A percentile compares a stretch with the other conserved stretches of the same genome.
Conservation (phyloP, 352 stramenopile species). For the Phytopythium aichiense region DNA sequence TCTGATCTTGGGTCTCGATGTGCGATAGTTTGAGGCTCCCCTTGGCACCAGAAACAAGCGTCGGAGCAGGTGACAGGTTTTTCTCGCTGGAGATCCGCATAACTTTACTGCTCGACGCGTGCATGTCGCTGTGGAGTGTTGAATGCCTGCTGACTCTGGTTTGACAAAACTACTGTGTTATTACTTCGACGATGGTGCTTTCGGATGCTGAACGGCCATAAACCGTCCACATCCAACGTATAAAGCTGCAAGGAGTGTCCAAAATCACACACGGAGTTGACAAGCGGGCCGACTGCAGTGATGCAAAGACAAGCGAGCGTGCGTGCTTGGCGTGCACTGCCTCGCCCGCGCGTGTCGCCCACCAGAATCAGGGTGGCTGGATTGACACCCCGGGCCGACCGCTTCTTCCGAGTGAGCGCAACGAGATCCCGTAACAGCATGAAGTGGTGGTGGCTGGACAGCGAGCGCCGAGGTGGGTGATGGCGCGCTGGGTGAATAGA, state of each 20-base stretch:
- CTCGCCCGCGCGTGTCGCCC: too few species aligned
- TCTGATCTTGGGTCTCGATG: not conserved
- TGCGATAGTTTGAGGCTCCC: not conserved
- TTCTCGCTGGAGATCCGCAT: not conserved
- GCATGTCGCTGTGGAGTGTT: not conserved
- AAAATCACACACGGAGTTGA: not conserved
- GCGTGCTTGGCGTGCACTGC: not conserved
- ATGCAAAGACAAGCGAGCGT: not conserved
- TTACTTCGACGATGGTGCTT: too few species aligned
- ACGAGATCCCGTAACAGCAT: not conserved
- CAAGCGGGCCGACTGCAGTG: not conserved
- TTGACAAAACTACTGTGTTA: too few species aligned
- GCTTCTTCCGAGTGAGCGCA: not conserved
- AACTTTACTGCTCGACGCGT: not conserved
- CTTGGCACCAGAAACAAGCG: conserved; percentile 2
- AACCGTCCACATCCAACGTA: not conserved
- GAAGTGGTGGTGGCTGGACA: too few species aligned
- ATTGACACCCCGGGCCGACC: not conserved
- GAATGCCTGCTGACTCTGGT: not conserved
- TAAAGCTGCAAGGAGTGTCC: not conserved
- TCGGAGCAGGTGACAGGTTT: not conserved
- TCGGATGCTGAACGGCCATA: too few species aligned
- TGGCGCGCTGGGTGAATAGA: too few species aligned
- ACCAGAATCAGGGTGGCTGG: too few species aligned
- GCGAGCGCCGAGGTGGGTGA: too few species aligned